Conservation (phyloP, 345 rosid species). For the Eucalyptus caleyi region DNA sequence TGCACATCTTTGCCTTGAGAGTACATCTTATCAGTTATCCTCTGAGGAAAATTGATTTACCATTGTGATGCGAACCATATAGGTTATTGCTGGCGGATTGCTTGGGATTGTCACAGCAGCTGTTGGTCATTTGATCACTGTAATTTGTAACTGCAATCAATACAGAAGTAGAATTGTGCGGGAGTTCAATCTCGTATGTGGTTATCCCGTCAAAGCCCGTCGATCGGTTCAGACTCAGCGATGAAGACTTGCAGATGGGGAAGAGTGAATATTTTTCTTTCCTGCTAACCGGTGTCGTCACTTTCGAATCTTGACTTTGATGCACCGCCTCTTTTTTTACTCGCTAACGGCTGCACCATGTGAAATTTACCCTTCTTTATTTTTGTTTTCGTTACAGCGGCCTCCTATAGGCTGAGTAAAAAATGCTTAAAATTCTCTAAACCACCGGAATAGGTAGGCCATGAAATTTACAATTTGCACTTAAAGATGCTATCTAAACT, state of each 20-base stretch:
- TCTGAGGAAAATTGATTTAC: background rate
- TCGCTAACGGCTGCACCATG: background rate
- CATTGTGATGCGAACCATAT: background rate
- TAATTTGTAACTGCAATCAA: background rate
- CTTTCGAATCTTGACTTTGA: background rate
- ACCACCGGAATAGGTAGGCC: background rate
- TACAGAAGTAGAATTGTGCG: background rate
- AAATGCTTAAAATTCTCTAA: background rate
- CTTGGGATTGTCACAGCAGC: constrained; percentile 44
- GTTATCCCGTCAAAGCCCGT: background rate
- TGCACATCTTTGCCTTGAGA: background rate
- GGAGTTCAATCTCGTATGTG: background rate
- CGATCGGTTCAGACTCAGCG: background rate
- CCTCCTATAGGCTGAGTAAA: background rate
- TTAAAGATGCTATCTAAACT: background rate
- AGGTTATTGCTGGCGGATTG: constrained; percentile 73
- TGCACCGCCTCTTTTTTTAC: background rate
- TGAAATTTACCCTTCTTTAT: background rate
- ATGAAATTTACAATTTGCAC: background rate
- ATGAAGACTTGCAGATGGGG: background rate
- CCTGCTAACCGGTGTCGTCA: background rate
- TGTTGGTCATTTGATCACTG: constrained; percentile 28
- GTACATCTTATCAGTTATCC: background rate
- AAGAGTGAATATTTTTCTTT: background rate
- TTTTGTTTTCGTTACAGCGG: background rate